phyloP scores from a whole-genome alignment of 805 yeast genomes.

The Metschnikowia borealis region DNA sequence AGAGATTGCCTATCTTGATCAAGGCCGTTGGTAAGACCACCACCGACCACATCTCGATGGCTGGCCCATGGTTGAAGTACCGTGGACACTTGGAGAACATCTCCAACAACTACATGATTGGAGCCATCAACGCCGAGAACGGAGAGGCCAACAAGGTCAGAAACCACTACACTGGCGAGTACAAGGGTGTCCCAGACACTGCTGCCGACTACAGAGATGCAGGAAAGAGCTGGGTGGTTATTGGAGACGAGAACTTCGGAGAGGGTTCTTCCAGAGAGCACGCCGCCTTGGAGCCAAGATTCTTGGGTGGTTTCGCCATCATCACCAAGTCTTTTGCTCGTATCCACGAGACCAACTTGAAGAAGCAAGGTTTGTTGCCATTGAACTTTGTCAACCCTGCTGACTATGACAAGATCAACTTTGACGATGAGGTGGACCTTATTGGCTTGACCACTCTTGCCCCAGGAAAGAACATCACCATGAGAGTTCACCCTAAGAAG shows the following conservation, averaged over 20 bases:
- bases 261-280: constrained; percentile 99
- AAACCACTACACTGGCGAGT: constrained; percentile 89
- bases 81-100: constrained; percentile 99
- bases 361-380: constrained; percentile 98
- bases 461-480: constrained; percentile 85
- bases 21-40: constrained; percentile 97
- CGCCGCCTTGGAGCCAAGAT: constrained; percentile 99
- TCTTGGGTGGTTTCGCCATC: constrained; percentile 96
- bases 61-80: constrained; percentile 99
- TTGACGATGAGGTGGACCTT: constrained; percentile 85
- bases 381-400: constrained; percentile 85
- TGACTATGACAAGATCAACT: constrained; percentile 91
- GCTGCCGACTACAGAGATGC: constrained; percentile 92
- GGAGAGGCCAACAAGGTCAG: constrained; percentile 87
- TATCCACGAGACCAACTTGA: constrained; percentile 98
- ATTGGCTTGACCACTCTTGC: constrained; percentile 79
- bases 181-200: constrained; percentile 94
- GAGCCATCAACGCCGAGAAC: constrained; percentile 96
- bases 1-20: constrained; percentile 85
- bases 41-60: constrained; percentile 99
- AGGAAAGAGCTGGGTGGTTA: constrained; percentile 93
- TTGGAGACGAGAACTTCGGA: constrained; percentile 98
- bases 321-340: constrained; percentile 97
- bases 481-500: constrained; percentile 68
- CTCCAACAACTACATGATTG: constrained; percentile 98